Evolutionary conservation across 2,329 filamentous ascomycete species (phyloP), one percentile per base, ranked within the genome.

Genomic region (Ophiostoma piceae): DNA sequence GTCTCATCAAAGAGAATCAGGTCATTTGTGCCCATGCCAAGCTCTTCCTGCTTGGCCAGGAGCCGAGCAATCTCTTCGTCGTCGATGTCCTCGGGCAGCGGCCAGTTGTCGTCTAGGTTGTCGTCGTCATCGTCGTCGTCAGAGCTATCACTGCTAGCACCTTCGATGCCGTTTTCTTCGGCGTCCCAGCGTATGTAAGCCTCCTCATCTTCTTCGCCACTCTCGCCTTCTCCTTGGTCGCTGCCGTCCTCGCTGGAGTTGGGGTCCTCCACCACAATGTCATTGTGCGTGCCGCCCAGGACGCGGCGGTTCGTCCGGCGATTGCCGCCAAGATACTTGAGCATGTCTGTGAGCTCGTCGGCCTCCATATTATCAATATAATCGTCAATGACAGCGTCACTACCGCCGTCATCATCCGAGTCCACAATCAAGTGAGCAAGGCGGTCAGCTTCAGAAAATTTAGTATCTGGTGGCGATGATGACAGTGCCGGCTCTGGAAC

Each of bases 321-420:
- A 12, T 75, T 75, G 68, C 79, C 77, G 35, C 35, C 35, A 7
- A 5, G 75, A 67, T 37, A 76, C 74, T 3, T 75, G 72, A 73
- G 62, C 2, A 74, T 71, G 14, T 77, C 75, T 4, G 75, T 73
- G 11, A 76, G 66, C 2, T 80, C 81, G 66, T 83, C 82, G 1
- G 82, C 82, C 22, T 79, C 79, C 75, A 91, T 82, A 72, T 92
- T 92, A 62, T 85, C 84, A 75, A 92, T 88, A 74, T 93, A 93
- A 75, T 94, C 91, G 1, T 86, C 84, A 74, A 88, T 81, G 0
- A 82, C 84, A 54, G 88, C 85, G 22, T 89, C 84, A 8, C 84
- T 81, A 2, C 77, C 78, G 14, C 74, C 74, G 68, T 75, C 73
- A 43, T 72, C 73, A 73, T 71, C 73, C 72, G 68, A 64, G 29